phyloP scores from a whole-genome alignment of 495 filamentous ascomycete species.

The Aspergillus olivimuriae region DNA sequence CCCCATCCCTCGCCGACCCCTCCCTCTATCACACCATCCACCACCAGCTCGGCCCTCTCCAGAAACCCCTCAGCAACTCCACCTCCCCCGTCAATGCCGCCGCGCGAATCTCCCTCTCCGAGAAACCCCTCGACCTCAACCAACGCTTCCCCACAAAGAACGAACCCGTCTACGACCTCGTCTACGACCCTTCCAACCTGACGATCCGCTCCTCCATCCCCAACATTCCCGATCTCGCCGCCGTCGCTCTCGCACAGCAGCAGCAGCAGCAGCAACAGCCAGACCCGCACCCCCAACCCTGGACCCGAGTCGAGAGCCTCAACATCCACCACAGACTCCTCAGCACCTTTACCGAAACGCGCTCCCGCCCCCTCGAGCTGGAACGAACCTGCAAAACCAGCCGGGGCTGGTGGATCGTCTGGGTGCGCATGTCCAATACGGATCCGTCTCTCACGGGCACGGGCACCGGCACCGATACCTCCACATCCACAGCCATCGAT shows the following conservation, averaged over 20 bases:
- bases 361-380: conserved; percentile 50
- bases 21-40: conserved; percentile 77
- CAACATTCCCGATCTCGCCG: conserved; percentile 69
- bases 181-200: conserved; percentile 73
- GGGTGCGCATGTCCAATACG: conserved; percentile 62
- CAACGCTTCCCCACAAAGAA: conserved; percentile 20
- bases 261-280: no score
- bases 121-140: conserved; percentile 18
- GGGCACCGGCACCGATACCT: no score
- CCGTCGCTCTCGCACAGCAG: conserved; percentile 5
- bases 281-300: conserved; percentile 24
- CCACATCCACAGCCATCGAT: no score
- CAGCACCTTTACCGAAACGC: conserved; percentile 62
- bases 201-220: conserved; percentile 81
- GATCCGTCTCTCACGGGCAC: no score
- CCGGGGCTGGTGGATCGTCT: conserved; percentile 95
- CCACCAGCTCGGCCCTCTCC: conserved; percentile 71
- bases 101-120: conserved; percentile 37
- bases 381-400: conserved; percentile 90
- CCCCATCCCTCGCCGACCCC: conserved; percentile 58
- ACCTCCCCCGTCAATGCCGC: conserved; percentile 52
- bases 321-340: conserved; percentile 84
- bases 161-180: conserved; percentile 69
- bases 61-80: conserved; percentile 60
- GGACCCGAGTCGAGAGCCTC: conserved; percentile 84